Evolutionary conservation across 1,284 basidiomycete genomes (phyloP), one percentile per base, ranked within the genome.

Genomic region (Ganoderma leucocontextum): DNA sequence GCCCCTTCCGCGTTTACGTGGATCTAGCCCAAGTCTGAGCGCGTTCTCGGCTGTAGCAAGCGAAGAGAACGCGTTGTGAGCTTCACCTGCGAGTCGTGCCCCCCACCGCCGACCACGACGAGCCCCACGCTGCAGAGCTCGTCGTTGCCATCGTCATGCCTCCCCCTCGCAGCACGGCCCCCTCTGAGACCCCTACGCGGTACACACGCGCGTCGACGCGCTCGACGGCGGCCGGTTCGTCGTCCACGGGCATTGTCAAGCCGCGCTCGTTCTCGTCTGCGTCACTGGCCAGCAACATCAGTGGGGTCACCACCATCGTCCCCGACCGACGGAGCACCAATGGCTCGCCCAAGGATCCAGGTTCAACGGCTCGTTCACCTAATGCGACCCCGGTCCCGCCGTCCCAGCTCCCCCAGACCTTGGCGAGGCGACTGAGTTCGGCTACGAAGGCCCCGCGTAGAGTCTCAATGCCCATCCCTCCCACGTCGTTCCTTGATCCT

Each of bases 221-320:
- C 68, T 79, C 79, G 57, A 75, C 79, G 52, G 63, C 76, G 68
- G 72, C 77, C 39, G 78, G 75, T 60, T 75, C 72, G 65, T 74
- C 75, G 66, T 73, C 74, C 25, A 70, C 69, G 13, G 73, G 74
- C 59, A 60, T 75, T 39, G 69, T 66, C 58, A 82, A 82, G 72
- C 75, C 78, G 25, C 76, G 80, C 53, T 75, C 79, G 22, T 75
- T 76, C 63, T 81, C 79, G 1, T 78, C 75, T 60, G 80, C 76
- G 13, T 79, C 79, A 4, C 72, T 79, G 59, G 64, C 73, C 64
- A 80, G 80, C 74, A 75, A 78, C 61, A 64, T 72, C 55, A 81
- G 79, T 69, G 82, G 80, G 9, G 78, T 80, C 69, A 82, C 84
- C 12, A 85, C 84, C 38, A 77, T 85, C 65, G 82, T 81, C 47